These are phyloP conservation scores for Sclerotinia minor DNA, from an alignment of 2,329 filamentous ascomycete species.

Conservation along the genomic window DNA sequence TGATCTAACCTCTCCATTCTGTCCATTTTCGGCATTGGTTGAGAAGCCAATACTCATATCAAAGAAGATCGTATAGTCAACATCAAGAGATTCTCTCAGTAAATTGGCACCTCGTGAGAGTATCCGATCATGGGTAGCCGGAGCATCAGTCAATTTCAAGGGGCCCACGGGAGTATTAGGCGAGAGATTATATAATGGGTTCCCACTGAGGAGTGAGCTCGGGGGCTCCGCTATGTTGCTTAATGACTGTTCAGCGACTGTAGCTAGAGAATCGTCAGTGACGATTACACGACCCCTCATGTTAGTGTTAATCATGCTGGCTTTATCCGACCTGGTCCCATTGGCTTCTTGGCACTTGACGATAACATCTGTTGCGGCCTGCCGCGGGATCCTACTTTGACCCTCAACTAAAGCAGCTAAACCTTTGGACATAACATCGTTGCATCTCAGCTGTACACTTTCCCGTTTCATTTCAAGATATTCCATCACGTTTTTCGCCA, in stretches of 20 bases:
- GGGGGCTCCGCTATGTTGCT: constrained; percentile 9
- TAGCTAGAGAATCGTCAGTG: background rate
- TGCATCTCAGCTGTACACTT: constrained; percentile 51
- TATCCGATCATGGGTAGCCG: constrained; percentile 22
- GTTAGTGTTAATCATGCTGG: background rate
- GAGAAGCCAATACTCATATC: constrained; percentile 25
- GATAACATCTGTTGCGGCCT: background rate
- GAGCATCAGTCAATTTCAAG: background rate
- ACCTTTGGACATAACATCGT: constrained; percentile 53
- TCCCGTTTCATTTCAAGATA: constrained; percentile 58
- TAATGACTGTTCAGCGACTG: constrained; percentile 19
- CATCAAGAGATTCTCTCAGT: constrained; percentile 29
- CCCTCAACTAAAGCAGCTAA: constrained; percentile 54
- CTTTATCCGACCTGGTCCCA: background rate
- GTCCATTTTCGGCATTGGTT: background rate
- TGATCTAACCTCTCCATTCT: constrained; percentile 4
- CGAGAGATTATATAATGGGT: background rate
- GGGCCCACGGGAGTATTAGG: background rate
- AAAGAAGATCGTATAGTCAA: constrained; percentile 30
- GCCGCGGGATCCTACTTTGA: constrained; percentile 19
- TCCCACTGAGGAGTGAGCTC: background rate
- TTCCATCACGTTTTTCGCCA: constrained; percentile 56
- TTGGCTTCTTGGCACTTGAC: constrained; percentile 5
- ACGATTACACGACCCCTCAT: background rate
- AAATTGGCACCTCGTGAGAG: constrained; percentile 27